These are phyloP conservation scores for Serendipita vermifera DNA, from an alignment of 768 basidiomycete species.

Conservation along the genomic window DNA sequence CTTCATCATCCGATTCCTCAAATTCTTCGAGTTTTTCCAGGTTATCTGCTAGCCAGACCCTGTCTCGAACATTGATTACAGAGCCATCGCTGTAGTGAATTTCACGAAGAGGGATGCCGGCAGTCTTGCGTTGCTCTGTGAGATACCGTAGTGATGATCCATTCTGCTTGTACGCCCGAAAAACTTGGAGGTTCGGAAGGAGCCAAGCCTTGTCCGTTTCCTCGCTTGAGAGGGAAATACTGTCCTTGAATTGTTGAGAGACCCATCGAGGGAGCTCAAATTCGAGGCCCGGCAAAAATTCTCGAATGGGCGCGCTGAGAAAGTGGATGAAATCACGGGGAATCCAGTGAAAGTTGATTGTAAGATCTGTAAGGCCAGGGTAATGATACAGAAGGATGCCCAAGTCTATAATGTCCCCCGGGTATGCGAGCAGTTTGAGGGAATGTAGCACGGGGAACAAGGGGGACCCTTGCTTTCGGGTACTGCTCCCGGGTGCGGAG, in stretches of 20 bases:
- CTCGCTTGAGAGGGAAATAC: too few relatives aligned
- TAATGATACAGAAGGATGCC: background rate
- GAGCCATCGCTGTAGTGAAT: conserved; percentile 35
- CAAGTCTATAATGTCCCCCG: background rate
- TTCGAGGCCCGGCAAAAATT: background rate
- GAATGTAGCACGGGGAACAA: background rate
- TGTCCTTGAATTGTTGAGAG: background rate
- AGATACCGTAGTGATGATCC: conserved; percentile 33
- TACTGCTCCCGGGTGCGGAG: conserved; percentile 27
- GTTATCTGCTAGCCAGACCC: conserved; percentile 40
- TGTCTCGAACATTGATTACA: conserved; percentile 29
- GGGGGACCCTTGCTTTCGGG: background rate
- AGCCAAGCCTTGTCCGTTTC: background rate
- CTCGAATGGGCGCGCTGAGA: background rate
- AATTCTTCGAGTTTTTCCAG: conserved; percentile 30
- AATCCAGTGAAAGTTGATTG: background rate
- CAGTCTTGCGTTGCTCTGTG: conserved; percentile 30
- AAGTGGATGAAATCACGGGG: background rate
- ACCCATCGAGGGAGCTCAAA: background rate
- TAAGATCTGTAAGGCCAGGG: background rate
- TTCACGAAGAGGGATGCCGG: conserved; percentile 36
- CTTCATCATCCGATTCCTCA: conserved; percentile 16
- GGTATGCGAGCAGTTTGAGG: background rate
- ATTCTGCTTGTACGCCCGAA: conserved; percentile 35
- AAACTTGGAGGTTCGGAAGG: conserved; percentile 39